Conservation (phyloP, 2,329 filamentous ascomycete species). For the Pseudopyrenochaeta lycopersici region DNA sequence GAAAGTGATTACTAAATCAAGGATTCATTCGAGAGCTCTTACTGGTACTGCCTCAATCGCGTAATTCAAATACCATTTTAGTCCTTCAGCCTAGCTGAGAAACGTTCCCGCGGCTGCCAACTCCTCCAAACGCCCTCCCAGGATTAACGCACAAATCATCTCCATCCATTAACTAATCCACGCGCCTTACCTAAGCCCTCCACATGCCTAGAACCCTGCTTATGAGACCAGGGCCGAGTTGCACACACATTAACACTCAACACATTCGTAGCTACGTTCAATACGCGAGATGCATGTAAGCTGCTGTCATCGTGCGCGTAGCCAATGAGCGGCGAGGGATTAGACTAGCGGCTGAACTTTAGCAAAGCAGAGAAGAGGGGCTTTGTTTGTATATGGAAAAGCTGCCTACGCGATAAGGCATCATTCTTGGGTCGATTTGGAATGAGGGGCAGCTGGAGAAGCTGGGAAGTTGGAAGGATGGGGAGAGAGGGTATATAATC, state of each 20-base stretch:
- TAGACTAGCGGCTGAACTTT: constrained; percentile 15
- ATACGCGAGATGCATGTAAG: constrained; percentile 22
- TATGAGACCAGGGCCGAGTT: not conserved
- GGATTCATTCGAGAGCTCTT: too few species aligned
- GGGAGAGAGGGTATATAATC: constrained; percentile 5
- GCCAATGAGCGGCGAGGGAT: constrained; percentile 21
- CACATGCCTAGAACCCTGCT: not conserved
- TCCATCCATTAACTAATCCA: not conserved
- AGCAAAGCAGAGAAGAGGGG: not conserved
- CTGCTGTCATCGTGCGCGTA: constrained; percentile 25
- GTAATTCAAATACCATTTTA: too few species aligned
- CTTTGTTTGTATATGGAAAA: constrained; percentile 9
- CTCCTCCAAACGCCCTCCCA: not conserved
- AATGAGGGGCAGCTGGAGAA: not conserved
- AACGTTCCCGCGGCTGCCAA: not conserved
- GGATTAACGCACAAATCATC: not conserved
- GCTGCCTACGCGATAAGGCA: constrained; percentile 7
- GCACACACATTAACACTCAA: not conserved
- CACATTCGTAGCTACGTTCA: not conserved
- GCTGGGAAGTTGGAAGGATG: not conserved
- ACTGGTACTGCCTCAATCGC: not conserved
- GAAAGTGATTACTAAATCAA: too few species aligned
- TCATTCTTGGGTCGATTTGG: constrained; percentile 11
- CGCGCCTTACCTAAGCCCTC: not conserved
- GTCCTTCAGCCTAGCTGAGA: too few species aligned